Evolutionary conservation across 441 rosid genomes (phyloP).

Genomic region (Eugenia klotzschiana): DNA sequence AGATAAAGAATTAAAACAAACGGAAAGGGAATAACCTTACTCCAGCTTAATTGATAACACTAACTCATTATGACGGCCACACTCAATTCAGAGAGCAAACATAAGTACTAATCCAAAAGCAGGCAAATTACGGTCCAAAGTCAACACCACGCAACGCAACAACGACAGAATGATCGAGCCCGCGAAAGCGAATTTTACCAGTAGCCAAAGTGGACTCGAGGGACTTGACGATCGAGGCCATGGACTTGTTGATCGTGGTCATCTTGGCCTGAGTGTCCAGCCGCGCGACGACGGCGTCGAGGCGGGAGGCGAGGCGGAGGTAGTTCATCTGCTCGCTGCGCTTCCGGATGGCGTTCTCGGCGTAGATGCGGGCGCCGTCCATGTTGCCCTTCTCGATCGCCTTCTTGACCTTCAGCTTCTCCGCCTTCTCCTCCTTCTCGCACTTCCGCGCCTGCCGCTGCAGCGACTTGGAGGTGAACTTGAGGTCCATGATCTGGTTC

Average conservation of each 20-base stretch:
- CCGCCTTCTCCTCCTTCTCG: constrained; percentile 78
- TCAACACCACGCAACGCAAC: not conserved
- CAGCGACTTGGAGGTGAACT: constrained; percentile 75
- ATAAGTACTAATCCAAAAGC: not conserved
- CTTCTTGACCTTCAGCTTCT: constrained; percentile 74
- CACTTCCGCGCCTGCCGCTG: constrained; percentile 64
- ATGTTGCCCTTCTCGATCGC: constrained; percentile 91
- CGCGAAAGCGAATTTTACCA: constrained; percentile 18
- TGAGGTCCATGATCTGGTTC: constrained; percentile 92
- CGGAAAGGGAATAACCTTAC: not conserved
- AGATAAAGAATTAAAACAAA: not conserved
- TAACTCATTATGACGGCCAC: not conserved
- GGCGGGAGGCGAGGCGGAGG: constrained; percentile 70
- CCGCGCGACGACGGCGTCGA: constrained; percentile 81
- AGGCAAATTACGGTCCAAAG: not conserved
- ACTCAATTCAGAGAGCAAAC: not conserved
- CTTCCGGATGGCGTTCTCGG: constrained; percentile 90
- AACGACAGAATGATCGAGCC: not conserved
- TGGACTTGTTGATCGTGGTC: constrained; percentile 72
- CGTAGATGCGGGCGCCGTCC: constrained; percentile 91
- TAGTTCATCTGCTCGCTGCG: constrained; percentile 94
- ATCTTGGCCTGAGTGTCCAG: constrained; percentile 90
- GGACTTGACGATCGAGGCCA: constrained; percentile 68
- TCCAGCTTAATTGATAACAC: not conserved
- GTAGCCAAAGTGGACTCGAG: constrained; percentile 77